Evolutionary conservation across 805 yeast genomes (phyloP).

Genomic region (Metschnikowia rubicola): DNA sequence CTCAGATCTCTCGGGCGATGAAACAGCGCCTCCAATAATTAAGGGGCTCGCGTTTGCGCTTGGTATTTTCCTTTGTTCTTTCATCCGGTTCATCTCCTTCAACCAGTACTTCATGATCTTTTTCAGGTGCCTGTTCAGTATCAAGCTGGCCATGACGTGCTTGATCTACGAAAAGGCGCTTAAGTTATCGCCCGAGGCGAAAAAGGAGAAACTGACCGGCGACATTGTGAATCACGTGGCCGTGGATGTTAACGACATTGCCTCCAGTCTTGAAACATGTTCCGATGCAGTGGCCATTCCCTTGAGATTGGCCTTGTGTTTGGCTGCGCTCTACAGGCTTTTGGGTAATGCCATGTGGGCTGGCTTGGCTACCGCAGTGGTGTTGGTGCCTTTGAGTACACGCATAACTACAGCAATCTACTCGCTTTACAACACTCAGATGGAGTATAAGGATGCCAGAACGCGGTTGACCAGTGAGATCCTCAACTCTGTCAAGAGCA

Average conservation of each 20-base stretch:
- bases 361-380: slow-evolving; percentile 49
- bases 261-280: slow-evolving; percentile 51
- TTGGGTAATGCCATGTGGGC: slow-evolving; percentile 58
- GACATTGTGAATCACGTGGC: slow-evolving; percentile 77
- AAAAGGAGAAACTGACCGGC: slow-evolving; percentile 61
- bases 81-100: slow-evolving; percentile 18
- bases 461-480: slow-evolving; percentile 59
- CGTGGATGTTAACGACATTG: slow-evolving; percentile 64
- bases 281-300: slow-evolving; percentile 50
- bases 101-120: slow-evolving; percentile 19
- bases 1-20: slow-evolving; percentile 9
- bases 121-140: slow-evolving; percentile 18
- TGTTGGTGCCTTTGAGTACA: slow-evolving; percentile 59
- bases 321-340: slow-evolving; percentile 51
- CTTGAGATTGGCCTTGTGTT: slow-evolving; percentile 48
- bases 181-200: slow-evolving; percentile 61
- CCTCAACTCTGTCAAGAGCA: slow-evolving; percentile 55
- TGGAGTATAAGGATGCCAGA: slow-evolving; percentile 61
- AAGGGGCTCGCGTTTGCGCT: slow-evolving; percentile 77
- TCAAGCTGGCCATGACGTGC: slow-evolving; percentile 53
- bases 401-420: slow-evolving; percentile 42
- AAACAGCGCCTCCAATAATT: slow-evolving; percentile 33
- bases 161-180: slow-evolving; percentile 70
- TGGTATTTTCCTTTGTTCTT: slow-evolving; percentile 50
- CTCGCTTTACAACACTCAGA: slow-evolving; percentile 48